Evolutionary conservation across 129 eudicot species (phyloP), one percentile per base, ranked within the genome.

Genomic region (Flaveria ramosissima): DNA sequence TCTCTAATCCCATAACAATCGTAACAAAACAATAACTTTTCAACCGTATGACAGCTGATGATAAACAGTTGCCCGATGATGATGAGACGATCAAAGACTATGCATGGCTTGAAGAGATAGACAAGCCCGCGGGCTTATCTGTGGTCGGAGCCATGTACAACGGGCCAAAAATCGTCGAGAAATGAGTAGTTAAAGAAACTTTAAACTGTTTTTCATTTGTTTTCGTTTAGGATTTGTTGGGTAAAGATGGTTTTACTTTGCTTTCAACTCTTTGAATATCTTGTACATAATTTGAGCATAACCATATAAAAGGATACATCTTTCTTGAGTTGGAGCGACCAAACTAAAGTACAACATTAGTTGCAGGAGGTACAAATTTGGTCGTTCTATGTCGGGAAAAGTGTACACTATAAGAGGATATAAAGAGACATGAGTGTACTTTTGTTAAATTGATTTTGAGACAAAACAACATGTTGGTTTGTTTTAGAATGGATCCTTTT

Each of bases 61-160:
- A 86, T 57, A 52, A 77, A 48, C 43, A 81, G 55, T 70, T 89
- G 82, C 67, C 67, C 0, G 93, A 85, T 0, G 96, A 80, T 48
- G 88, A 82, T 48, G 86, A 88, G 69, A 87, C 83, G 73, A 53
- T 24, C 39, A 88, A 83, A 19, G 75, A 69, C 20, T 84, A 84
- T 41, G 90, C 86, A 26, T 92, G 96, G 98, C 96, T 92, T 0
- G 61, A 88, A 86, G 96, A 90, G 84, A 85, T 77, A 39, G 96
- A 92, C 4, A 83, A 83, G 51, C 90, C 90, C 0, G 80, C 76
- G 10, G 92, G 89, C 13, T 76, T 88, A 41, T 23, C 76, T 4
- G 80, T 92, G 32, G 74, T 86, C 45, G 92, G 92, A 77, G 87
- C 83, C 1, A 9, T 41, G 24, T 92, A 92, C 82, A 85, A 26